Base-by-base conservation (phyloP, 2,329 filamentous ascomycete genomes). In the Botrytis elliptica region DNA sequence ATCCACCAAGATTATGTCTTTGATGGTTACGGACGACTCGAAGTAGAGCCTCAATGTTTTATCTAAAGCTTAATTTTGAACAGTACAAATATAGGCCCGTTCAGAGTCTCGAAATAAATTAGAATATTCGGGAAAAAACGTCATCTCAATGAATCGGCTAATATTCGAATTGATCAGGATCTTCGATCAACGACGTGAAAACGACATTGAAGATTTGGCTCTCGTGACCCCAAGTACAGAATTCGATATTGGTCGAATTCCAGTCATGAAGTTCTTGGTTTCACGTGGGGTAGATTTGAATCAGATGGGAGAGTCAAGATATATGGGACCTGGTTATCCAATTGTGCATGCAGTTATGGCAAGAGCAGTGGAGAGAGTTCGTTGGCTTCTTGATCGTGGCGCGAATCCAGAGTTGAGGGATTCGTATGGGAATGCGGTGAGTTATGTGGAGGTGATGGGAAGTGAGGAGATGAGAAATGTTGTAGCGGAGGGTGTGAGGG, bases 341-440 rank as follows among this genome's bases (percentile, higher is more conserved):
- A 66, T 66, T 36, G 25, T 36, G 33, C 40, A 68, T 68, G 66
- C 66, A 14, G 1, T 59, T 44, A 57, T 42, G 49, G 49, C 33
- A 22, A 33, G 66, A 9, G 66, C 66, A 16, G 49, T 69, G n/a
- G 66, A 69, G 49, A 69, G 49, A n/a, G 36, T 69, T 29, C 42
- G 42, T 4, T 69, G 38, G 66, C 46, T 75, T 75, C 29, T 77
- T 68, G 72, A 73, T 33, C 62, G 18, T 25, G 66, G 66, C 22
- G 66, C 66, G 16, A 42, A 57, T 57, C 66, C 33, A 16, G 66
- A 69, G 18, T 29, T 69, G 66, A 69, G 25, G 52, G 60, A 14
- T 59, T 38, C 12, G 52, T 29, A 69, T 25, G 36, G 46, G 14
- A 36, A 33, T 42, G 52, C 33, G 25, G 46, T 59, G 14, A 12